phyloP scores from a whole-genome alignment of 2,329 filamentous ascomycete species.

The Capronia epimyces region DNA sequence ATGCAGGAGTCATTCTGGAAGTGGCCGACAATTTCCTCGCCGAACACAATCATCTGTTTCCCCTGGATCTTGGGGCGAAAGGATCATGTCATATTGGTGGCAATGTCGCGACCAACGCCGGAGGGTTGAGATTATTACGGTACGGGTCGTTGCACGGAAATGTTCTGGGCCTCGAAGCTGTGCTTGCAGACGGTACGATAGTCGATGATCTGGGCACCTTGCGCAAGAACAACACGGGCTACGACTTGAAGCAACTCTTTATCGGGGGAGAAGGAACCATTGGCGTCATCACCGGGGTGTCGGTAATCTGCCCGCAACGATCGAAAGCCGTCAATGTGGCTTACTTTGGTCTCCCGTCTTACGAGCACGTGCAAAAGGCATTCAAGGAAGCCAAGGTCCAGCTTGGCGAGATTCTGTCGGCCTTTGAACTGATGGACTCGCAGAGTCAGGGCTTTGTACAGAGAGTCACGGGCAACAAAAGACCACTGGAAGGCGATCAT shows the following conservation, averaged over 20 bases:
- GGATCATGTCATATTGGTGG: constrained; percentile 95
- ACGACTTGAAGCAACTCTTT: constrained; percentile 94
- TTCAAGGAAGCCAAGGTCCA: constrained; percentile 86
- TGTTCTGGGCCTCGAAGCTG: constrained; percentile 86
- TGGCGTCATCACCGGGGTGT: constrained; percentile 85
- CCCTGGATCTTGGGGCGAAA: constrained; percentile 94
- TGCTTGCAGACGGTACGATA: constrained; percentile 87
- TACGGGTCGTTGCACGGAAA: constrained; percentile 94
- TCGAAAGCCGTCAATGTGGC: constrained; percentile 89
- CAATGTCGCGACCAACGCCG: constrained; percentile 93
- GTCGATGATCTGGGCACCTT: constrained; percentile 82
- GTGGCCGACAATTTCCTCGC: constrained; percentile 79
- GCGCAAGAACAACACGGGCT: constrained; percentile 98
- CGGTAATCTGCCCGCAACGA: constrained; percentile 81
- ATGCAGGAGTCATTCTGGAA: constrained; percentile 88
- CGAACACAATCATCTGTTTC: constrained; percentile 81
- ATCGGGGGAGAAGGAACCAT: constrained; percentile 94
- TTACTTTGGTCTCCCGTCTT: constrained; percentile 85
- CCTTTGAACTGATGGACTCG: constrained; percentile 95
- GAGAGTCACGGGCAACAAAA: constrained; percentile 66
- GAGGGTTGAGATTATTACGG: constrained; percentile 78
- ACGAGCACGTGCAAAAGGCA: constrained; percentile 77
- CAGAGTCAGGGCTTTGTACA: constrained; percentile 73
- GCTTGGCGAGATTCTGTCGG: constrained; percentile 89
- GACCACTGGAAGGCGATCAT: constrained; percentile 74